phyloP scores from a whole-genome alignment of 768 basidiomycete genomes.

The Scleroderma bovista region DNA sequence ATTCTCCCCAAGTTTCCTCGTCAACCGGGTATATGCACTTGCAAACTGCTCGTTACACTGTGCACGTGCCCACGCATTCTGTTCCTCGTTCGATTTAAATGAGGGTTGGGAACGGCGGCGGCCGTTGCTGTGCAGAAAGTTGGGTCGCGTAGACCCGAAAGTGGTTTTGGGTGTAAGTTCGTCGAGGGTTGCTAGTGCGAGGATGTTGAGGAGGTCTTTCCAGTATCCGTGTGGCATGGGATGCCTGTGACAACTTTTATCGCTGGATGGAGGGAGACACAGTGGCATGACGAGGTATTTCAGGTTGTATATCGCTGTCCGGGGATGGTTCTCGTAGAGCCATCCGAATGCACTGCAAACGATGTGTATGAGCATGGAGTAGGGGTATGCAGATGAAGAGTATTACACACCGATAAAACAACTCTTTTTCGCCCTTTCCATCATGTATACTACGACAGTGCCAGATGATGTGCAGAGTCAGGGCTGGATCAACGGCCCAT shows the following conservation, averaged over 20 bases:
- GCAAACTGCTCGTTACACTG: constrained; percentile 17
- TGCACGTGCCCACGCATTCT: constrained; percentile 17
- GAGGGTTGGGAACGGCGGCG: constrained; percentile 21
- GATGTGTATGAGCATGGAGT: background rate
- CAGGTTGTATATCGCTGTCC: constrained; percentile 63
- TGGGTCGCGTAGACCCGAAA: constrained; percentile 6
- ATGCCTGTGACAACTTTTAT: constrained; percentile 4
- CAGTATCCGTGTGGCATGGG: constrained; percentile 55
- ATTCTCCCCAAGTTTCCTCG: constrained; percentile 38
- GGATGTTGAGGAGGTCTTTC: constrained; percentile 70
- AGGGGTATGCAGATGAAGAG: background rate
- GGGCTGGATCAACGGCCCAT: constrained; percentile 51
- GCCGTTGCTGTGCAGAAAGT: constrained; percentile 23
- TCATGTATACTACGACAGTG: constrained; percentile 65
- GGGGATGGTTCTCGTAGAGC: constrained; percentile 63
- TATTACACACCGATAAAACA: constrained; percentile 47
- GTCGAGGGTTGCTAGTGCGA: constrained; percentile 51
- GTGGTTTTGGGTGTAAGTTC: constrained; percentile 32
- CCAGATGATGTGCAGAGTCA: constrained; percentile 68
- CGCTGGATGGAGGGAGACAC: constrained; percentile 30
- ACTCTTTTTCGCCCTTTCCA: constrained; percentile 55
- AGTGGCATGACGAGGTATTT: constrained; percentile 47
- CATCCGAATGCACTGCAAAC: constrained; percentile 50
- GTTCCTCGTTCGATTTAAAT: constrained; percentile 16
- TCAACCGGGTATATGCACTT: constrained; percentile 32